These are phyloP conservation scores for Tuber magnatum DNA, from an alignment of 495 filamentous ascomycete species.

Conservation along the genomic window DNA sequence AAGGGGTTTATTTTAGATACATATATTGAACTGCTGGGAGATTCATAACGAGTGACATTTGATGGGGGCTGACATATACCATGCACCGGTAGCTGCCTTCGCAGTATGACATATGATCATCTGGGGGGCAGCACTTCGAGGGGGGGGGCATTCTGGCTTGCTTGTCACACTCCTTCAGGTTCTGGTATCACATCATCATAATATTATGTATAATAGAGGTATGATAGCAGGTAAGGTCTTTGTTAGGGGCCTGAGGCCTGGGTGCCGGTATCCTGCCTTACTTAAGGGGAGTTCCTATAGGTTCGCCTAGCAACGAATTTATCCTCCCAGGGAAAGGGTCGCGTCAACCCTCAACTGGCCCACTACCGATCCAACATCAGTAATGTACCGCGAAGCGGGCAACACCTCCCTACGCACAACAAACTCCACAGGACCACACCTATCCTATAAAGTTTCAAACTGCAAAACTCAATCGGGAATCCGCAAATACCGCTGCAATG, in stretches of 20 bases:
- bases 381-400: neutral
- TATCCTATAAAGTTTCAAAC: neutral
- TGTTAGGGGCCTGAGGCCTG: too few relatives aligned
- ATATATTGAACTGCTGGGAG: too few relatives aligned
- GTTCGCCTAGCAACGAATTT: neutral
- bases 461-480: neutral
- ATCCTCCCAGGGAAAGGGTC: neutral
- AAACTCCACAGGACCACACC: neutral
- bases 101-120: too few relatives aligned
- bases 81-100: too few relatives aligned
- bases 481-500: constrained; percentile 17
- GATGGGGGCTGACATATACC: neutral
- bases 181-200: too few relatives aligned
- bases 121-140: too few relatives aligned
- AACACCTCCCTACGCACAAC: neutral
- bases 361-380: neutral
- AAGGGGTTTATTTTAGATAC: too few relatives aligned
- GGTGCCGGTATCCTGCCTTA: too few relatives aligned
- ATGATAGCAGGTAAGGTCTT: too few relatives aligned
- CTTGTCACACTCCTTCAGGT: too few relatives aligned
- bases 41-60: neutral
- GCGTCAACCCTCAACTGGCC: neutral
- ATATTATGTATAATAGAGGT: too few relatives aligned
- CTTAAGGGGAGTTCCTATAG: neutral
- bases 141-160: too few relatives aligned